A percentile compares a stretch with the other conserved stretches of the same genome.
Conservation (phyloP, 352 stramenopile genomes). For the Globisporangium barbulae region DNA sequence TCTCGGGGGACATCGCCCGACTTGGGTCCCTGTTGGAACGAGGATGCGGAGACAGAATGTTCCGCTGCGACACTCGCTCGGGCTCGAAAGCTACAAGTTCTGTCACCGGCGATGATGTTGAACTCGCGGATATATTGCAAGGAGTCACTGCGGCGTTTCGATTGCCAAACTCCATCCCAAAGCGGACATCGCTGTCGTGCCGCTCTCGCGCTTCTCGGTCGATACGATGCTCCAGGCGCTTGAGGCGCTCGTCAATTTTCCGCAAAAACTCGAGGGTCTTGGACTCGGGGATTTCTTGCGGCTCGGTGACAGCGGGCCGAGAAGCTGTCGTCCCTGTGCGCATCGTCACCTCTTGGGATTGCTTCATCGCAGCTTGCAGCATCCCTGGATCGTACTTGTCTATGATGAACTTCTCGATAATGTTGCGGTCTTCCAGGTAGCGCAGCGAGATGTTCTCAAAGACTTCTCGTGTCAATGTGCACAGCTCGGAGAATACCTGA, state of each 20-base stretch:
- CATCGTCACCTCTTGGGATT: slow-evolving; percentile 67
- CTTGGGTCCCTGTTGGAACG: not conserved
- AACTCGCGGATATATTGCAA: slow-evolving; percentile 8
- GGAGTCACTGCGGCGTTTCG: slow-evolving; percentile 11
- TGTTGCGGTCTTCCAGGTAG: slow-evolving; percentile 71
- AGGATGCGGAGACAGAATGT: slow-evolving; percentile 31
- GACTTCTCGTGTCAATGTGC: slow-evolving; percentile 64
- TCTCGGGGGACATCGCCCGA: slow-evolving; percentile 3
- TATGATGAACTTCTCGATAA: slow-evolving; percentile 87
- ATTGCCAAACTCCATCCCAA: slow-evolving; percentile 26
- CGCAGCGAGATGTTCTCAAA: slow-evolving; percentile 76
- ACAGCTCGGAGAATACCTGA: slow-evolving; percentile 71
- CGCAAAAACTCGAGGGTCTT: slow-evolving; percentile 36
- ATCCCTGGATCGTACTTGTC: slow-evolving; percentile 79
- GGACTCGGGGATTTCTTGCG: slow-evolving; percentile 4
- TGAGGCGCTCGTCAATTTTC: slow-evolving; percentile 50
- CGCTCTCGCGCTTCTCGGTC: slow-evolving; percentile 44
- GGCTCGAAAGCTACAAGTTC: slow-evolving; percentile 50
- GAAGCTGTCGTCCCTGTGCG: slow-evolving; percentile 21
- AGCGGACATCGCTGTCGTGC: slow-evolving; percentile 43
- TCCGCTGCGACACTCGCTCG: slow-evolving; percentile 57
- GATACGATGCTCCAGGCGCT: slow-evolving; percentile 44
- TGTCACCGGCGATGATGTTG: not conserved
- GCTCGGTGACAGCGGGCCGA: slow-evolving; percentile 5
- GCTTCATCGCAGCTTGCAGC: slow-evolving; percentile 71